Evolutionary conservation across 768 basidiomycete genomes (phyloP).

Genomic region (Saitozyma sp.): DNA sequence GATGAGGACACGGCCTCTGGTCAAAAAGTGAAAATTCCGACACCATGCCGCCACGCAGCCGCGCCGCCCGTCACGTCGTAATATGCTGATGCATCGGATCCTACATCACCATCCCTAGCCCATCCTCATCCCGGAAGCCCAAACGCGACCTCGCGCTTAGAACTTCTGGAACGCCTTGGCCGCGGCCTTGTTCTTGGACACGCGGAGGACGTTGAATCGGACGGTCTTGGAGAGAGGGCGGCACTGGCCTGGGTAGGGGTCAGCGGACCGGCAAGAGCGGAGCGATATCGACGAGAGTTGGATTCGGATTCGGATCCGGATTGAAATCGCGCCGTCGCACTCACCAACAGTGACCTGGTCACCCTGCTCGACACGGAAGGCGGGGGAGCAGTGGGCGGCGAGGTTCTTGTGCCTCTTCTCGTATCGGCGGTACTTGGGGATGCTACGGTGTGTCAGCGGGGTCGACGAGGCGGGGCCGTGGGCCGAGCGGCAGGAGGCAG

Average conservation of each 20-base stretch:
- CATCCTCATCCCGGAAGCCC: constrained; percentile 1
- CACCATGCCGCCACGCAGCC: too few species aligned
- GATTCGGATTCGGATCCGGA: constrained; percentile 47
- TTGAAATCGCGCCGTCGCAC: constrained; percentile 41
- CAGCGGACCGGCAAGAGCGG: constrained; percentile 5
- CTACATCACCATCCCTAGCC: constrained; percentile 4
- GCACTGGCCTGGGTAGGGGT: constrained; percentile 64
- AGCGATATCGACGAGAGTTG: background rate
- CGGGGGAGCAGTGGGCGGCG: constrained; percentile 93
- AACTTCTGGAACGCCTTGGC: constrained; percentile 94
- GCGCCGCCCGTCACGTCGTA: background rate
- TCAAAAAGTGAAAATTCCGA: too few species aligned
- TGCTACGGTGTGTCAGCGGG: constrained; percentile 75
- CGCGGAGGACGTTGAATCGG: constrained; percentile 97
- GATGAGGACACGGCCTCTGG: too few species aligned
- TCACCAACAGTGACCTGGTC: constrained; percentile 88
- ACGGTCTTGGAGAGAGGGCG: constrained; percentile 98
- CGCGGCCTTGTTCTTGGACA: constrained; percentile 87
- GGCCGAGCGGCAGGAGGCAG: background rate
- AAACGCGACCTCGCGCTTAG: constrained; percentile 30
- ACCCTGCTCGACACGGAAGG: constrained; percentile 95
- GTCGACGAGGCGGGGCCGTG: too few species aligned
- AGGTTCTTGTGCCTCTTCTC: constrained; percentile 90
- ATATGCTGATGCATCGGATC: constrained; percentile 7
- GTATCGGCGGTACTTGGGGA: constrained; percentile 99